Conservation (phyloP, 352 stramenopile genomes). For the Pythium periplocum region DNA sequence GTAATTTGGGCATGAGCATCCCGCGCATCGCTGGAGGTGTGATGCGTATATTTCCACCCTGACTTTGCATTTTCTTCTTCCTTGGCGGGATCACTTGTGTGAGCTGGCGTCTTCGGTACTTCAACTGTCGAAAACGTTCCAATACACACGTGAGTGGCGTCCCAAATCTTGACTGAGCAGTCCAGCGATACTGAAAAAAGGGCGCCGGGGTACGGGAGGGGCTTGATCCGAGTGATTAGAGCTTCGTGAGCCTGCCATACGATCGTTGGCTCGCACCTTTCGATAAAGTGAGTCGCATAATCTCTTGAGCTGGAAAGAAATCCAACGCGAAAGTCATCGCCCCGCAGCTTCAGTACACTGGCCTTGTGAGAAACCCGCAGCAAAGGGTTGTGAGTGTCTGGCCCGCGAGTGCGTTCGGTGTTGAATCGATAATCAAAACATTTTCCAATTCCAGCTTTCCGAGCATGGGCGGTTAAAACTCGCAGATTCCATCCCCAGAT, state of each 20-base stretch:
- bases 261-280: conserved; percentile 20
- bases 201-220: conserved; percentile 29
- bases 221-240: conserved; percentile 28
- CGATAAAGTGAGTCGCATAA: not conserved
- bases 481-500: conserved; percentile 24
- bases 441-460: conserved; percentile 8
- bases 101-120: too few relatives aligned
- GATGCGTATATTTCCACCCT: conserved; percentile 52
- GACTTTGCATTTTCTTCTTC: not conserved
- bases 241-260: conserved; percentile 40
- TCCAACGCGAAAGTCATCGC: conserved; percentile 1
- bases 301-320: not conserved
- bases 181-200: conserved; percentile 48
- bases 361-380: conserved; percentile 25
- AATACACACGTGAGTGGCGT: conserved; percentile 27
- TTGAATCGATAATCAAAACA: conserved; percentile 17
- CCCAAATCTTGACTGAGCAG: conserved; percentile 45
- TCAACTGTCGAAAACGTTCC: conserved; percentile 41
- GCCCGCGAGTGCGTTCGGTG: not conserved
- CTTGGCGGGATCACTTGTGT: too few relatives aligned
- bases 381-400: conserved; percentile 19
- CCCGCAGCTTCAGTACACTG: conserved; percentile 20
- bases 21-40: conserved; percentile 26
- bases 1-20: conserved; percentile 29
- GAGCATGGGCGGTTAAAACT: conserved; percentile 10